phyloP scores from a whole-genome alignment of 2,329 filamentous ascomycete species.

The Tolypocladium album region DNA sequence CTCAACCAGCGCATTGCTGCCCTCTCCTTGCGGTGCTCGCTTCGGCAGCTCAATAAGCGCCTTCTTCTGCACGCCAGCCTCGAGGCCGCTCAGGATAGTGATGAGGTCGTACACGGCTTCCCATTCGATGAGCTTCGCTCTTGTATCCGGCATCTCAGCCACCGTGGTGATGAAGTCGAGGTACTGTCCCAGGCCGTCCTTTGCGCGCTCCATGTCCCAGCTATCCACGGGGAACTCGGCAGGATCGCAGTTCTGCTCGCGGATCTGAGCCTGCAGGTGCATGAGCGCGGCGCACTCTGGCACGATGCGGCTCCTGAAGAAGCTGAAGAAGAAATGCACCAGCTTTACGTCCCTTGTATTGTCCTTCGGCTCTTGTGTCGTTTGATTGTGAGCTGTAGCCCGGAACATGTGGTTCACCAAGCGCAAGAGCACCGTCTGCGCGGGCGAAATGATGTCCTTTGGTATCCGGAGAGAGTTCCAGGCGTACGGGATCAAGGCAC shows the following conservation, averaged over 20 bases:
- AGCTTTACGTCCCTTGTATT: slow-evolving; percentile 47
- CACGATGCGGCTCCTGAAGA: slow-evolving; percentile 85
- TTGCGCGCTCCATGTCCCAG: slow-evolving; percentile 97
- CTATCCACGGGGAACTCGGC: slow-evolving; percentile 88
- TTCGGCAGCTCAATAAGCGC: slow-evolving; percentile 43
- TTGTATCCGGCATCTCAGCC: slow-evolving; percentile 74
- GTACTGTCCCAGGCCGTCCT: slow-evolving; percentile 89
- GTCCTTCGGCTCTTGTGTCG: slow-evolving; percentile 36
- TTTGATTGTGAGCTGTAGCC: slow-evolving; percentile 29
- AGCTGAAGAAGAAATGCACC: slow-evolving; percentile 84
- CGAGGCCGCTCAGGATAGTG: slow-evolving; percentile 75
- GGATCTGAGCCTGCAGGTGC: slow-evolving; percentile 84
- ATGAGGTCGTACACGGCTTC: slow-evolving; percentile 84
- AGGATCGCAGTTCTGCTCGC: slow-evolving; percentile 61
- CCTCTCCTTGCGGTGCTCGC: slow-evolving; percentile 11
- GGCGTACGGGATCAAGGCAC: slow-evolving; percentile 79
- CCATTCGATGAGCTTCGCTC: slow-evolving; percentile 81
- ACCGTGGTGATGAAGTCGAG: slow-evolving; percentile 88
- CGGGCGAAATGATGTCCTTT: slow-evolving; percentile 92
- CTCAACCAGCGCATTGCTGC: slow-evolving; percentile 39
- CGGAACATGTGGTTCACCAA: slow-evolving; percentile 86
- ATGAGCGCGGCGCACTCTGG: slow-evolving; percentile 93
- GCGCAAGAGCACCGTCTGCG: slow-evolving; percentile 85
- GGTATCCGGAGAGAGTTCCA: slow-evolving; percentile 87
- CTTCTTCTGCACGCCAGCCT: slow-evolving; percentile 78